Evolutionary conservation across 2,329 filamentous ascomycete species (phyloP).

Genomic region (Cryphonectria nitschkei): DNA sequence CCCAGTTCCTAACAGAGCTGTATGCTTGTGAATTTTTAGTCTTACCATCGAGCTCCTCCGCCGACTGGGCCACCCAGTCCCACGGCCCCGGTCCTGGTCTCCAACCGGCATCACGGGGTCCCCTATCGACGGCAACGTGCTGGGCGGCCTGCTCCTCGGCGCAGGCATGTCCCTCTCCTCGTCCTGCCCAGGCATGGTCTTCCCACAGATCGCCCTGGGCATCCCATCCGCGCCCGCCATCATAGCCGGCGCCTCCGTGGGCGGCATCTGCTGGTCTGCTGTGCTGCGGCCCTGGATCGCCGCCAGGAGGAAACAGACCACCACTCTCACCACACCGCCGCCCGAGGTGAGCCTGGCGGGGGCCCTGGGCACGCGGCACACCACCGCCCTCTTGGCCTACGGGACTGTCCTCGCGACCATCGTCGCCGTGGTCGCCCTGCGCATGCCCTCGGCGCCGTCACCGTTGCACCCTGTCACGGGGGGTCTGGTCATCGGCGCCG

Average conservation of each 20-base stretch:
- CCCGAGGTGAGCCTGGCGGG: constrained; percentile 39
- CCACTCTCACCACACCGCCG: constrained; percentile 9
- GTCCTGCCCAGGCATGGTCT: constrained; percentile 67
- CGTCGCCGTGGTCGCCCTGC: constrained; percentile 46
- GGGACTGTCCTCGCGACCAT: constrained; percentile 46
- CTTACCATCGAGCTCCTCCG: constrained; percentile 51
- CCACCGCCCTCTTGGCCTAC: constrained; percentile 45
- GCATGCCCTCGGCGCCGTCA: constrained; percentile 36
- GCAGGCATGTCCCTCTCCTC: constrained; percentile 69
- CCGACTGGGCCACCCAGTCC: constrained; percentile 44
- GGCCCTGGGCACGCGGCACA: constrained; percentile 44
- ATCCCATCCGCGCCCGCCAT: constrained; percentile 56
- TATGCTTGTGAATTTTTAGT: constrained; percentile 36
- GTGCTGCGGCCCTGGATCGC: constrained; percentile 44
- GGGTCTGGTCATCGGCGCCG: constrained; percentile 60
- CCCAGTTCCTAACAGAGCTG: not conserved
- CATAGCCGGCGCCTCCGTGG: constrained; percentile 57
- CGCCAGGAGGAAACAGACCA: constrained; percentile 16
- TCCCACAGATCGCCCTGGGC: constrained; percentile 61
- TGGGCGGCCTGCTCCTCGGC: constrained; percentile 65
- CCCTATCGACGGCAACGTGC: constrained; percentile 65
- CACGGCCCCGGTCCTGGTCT: constrained; percentile 54
- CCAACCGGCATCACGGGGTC: constrained; percentile 54
- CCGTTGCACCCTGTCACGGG: constrained; percentile 54
- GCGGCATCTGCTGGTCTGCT: constrained; percentile 57